phyloP scores from a whole-genome alignment of 495 filamentous ascomycete genomes.

The Aspergillus sparsus region DNA sequence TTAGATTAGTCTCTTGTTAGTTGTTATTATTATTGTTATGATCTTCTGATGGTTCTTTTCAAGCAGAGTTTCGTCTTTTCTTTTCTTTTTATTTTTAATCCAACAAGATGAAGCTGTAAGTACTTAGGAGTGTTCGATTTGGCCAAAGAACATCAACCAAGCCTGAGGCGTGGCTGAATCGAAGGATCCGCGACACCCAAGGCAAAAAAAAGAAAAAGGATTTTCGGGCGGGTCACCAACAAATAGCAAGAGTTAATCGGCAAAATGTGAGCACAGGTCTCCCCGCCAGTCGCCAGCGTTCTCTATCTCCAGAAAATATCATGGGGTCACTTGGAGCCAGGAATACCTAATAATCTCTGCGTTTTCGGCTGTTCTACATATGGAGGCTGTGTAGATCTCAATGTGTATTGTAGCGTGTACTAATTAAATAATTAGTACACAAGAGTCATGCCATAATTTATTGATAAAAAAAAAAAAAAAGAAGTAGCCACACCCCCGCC shows the following conservation, averaged over 20 bases:
- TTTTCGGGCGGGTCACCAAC: conserved; percentile 3
- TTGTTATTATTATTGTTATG: no score
- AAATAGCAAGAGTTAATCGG: not conserved
- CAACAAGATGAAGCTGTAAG: not conserved
- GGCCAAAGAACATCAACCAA: conserved; percentile 14
- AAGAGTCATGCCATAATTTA: no score
- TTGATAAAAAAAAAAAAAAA: no score
- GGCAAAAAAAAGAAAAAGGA: conserved; percentile 13
- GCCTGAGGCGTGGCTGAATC: conserved; percentile 22
- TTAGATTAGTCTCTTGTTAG: no score
- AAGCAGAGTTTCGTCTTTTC: no score
- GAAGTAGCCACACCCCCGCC: not conserved
- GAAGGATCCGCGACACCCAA: conserved; percentile 28
- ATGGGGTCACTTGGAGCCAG: not conserved
- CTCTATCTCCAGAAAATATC: not conserved
- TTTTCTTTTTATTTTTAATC: conserved; percentile 4
- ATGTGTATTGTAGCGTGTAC: no score
- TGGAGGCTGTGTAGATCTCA: not conserved
- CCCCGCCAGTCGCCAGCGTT: not conserved
- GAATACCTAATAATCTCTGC: not conserved
- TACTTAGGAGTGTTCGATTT: not conserved
- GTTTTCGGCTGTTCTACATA: no score
- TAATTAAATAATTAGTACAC: no score
- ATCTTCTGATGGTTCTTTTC: not conserved
- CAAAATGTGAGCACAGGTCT: not conserved